Evolutionary conservation across 305 asterid genomes (phyloP), one percentile per base, ranked within the genome.

Genomic region (Rubia peregrina): DNA sequence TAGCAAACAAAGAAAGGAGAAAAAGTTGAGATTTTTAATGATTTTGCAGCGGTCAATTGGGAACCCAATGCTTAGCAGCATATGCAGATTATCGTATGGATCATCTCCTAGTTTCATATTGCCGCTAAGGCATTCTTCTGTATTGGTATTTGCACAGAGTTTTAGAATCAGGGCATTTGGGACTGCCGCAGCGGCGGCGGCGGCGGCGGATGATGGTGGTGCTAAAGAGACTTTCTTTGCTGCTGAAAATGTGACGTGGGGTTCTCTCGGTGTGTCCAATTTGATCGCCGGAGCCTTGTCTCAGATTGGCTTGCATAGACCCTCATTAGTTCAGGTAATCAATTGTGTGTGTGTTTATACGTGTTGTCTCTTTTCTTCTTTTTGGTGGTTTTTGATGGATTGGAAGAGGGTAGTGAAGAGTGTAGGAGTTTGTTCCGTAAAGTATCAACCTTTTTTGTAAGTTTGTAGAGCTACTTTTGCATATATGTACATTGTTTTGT

Each of bases 241-340:
- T 5, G 95, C 86, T 51, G 92, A 89, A 75, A 79, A 76, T 71
- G 89, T 89, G 71, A 82, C 97, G 2, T 91, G 99, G 99, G 71
- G 74, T 7, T 89, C 96, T 53, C 86, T 94, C 46, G 96, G 99
- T 41, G 89, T 94, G 61, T 85, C 96, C 4, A 91, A 85, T 56
- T 53, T 78, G 72, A 75, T 94, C 64, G 84, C 89, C 33, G 85
- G 81, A 46, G 88, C 93, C 56, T 84, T 94, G 42, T 76, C 82
- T 67, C 78, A 80, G 76, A 77, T 73, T 85, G 96, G 92, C 64
- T 83, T 91, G 75, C 80, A 73, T 21, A 85, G 99, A 69, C 99
- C 99, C 53, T 94, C 97, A 26, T 71, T 84, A 67, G 87, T 94
- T 79, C 99, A 91, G 99, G 99, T 93, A 66, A 79, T 48, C 56